phyloP scores from a whole-genome alignment of 75 land plant species.

The Pinus tabuliformis region DNA sequence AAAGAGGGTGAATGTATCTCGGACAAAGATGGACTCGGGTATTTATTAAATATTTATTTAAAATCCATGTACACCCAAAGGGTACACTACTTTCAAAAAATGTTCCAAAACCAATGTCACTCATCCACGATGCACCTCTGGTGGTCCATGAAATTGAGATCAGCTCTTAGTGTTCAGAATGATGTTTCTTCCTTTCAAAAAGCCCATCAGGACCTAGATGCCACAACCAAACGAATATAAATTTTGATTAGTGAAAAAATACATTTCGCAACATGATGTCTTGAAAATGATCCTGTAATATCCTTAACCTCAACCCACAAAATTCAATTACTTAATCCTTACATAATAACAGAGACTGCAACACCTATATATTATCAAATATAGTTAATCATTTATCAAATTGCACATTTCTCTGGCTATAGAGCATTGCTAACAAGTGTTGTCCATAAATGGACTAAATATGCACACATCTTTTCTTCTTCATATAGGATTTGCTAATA shows the following conservation, averaged over 20 bases:
- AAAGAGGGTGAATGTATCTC: neutral
- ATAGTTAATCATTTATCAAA: too few species aligned
- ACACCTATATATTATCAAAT: too few species aligned
- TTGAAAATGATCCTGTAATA: neutral
- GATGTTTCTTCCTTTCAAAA: slow-evolving; percentile 6
- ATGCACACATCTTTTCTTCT: too few species aligned
- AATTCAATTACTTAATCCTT: too few species aligned
- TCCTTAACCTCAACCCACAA: neutral
- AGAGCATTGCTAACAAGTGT: too few species aligned
- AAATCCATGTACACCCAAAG: neutral
- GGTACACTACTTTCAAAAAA: neutral
- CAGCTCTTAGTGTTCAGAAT: slow-evolving; percentile 2
- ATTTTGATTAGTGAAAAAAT: neutral
- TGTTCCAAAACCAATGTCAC: neutral
- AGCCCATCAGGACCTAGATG: slow-evolving; percentile 7
- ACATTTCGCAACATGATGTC: neutral
- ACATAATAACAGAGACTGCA: too few species aligned
- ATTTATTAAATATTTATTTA: neutral
- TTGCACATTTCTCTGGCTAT: too few species aligned
- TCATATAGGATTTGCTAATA: too few species aligned
- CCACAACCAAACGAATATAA: neutral
- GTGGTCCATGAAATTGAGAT: neutral
- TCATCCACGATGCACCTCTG: neutral
- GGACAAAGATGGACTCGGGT: neutral
- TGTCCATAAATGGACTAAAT: too few species aligned